phyloP scores from a whole-genome alignment of 192 early-diverging fungal species.

The Gonapodya prolifera region DNA sequence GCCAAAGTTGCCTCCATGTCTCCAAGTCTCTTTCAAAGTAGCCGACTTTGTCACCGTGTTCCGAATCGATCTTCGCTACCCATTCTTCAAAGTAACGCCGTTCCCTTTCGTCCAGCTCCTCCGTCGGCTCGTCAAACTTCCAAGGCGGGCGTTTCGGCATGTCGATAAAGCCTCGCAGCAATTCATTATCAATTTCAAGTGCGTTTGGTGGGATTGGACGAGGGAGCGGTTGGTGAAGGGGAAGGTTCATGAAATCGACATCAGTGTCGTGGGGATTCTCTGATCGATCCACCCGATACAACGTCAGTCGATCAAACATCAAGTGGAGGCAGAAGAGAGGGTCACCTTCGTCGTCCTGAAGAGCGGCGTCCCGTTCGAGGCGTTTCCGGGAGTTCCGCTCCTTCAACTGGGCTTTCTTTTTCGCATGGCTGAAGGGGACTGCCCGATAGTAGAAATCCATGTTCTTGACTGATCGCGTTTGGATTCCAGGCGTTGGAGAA shows the following conservation, averaged over 20 bases:
- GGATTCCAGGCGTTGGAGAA: too few species aligned
- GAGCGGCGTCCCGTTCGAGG: background rate
- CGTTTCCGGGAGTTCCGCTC: background rate
- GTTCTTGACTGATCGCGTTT: too few species aligned
- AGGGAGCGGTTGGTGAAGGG: background rate
- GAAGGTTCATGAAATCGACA: too few species aligned
- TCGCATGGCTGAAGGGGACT: too few species aligned
- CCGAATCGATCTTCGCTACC: conserved; percentile 39
- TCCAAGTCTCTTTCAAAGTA: conserved; percentile 72
- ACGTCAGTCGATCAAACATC: background rate
- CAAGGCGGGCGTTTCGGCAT: conserved; percentile 75
- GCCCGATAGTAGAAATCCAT: too few species aligned
- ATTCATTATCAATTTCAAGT: conserved; percentile 58
- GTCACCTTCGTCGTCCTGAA: background rate
- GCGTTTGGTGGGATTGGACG: conserved; percentile 17
- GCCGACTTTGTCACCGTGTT: conserved; percentile 31
- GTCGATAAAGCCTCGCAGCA: conserved; percentile 50
- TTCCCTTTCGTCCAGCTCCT: conserved; percentile 54
- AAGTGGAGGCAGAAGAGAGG: background rate
- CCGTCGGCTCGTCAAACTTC: conserved; percentile 56
- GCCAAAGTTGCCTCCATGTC: conserved; percentile 34
- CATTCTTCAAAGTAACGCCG: conserved; percentile 52
- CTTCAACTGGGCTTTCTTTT: background rate
- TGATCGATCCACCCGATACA: background rate
- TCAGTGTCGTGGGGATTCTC: background rate